phyloP scores from a whole-genome alignment of 805 yeast genomes.

The Candida ulmi region DNA sequence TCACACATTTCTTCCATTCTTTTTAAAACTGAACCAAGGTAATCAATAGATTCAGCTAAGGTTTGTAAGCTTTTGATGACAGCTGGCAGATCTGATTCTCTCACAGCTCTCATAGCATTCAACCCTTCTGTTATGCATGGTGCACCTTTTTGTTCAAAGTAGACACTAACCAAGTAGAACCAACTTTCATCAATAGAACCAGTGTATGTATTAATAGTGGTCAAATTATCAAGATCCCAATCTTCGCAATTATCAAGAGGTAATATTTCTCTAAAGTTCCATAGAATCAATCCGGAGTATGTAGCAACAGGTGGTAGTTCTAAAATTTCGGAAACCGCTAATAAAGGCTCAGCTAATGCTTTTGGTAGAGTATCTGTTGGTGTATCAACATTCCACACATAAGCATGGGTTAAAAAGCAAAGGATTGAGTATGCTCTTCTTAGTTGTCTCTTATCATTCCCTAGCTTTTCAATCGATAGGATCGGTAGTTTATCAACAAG shows the following conservation, averaged over 20 bases:
- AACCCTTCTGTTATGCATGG: slow-evolving; percentile 61
- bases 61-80: slow-evolving; percentile 47
- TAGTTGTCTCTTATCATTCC: slow-evolving; percentile 39
- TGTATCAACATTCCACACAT: slow-evolving; percentile 74
- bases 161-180: slow-evolving; percentile 87
- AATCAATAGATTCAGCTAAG: slow-evolving; percentile 72
- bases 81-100: slow-evolving; percentile 35
- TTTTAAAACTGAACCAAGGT: slow-evolving; percentile 65
- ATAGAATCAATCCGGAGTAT: slow-evolving; percentile 79
- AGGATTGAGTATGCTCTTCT: slow-evolving; percentile 79
- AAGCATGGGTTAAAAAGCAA: slow-evolving; percentile 81
- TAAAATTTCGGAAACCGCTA: slow-evolving; percentile 49
- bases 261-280: slow-evolving; percentile 74
- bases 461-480: slow-evolving; percentile 40
- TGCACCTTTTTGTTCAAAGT: slow-evolving; percentile 80
- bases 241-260: slow-evolving; percentile 30
- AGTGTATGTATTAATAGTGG: slow-evolving; percentile 79
- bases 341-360: slow-evolving; percentile 65
- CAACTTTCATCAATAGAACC: slow-evolving; percentile 90
- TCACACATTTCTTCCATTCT: slow-evolving; percentile 92
- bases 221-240: slow-evolving; percentile 58
- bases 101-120: slow-evolving; percentile 54
- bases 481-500: slow-evolving; percentile 63
- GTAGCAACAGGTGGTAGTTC: slow-evolving; percentile 85
- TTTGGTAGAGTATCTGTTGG: slow-evolving; percentile 62